Conservation (phyloP, 2,329 filamentous ascomycete species). For the Phoma sp. region DNA sequence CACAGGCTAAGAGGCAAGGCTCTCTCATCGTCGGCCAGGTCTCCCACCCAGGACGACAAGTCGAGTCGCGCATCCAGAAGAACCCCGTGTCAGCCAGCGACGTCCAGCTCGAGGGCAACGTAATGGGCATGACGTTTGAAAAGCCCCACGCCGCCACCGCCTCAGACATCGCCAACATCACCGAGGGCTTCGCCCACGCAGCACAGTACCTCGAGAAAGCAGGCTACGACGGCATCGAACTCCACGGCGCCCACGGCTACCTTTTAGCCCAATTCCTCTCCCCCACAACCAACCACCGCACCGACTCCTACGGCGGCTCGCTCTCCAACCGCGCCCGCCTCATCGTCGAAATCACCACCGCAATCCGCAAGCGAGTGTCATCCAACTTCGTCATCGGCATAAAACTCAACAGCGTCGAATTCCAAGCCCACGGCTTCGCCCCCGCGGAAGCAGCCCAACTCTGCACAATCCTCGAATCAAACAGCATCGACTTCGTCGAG, state of each 20-base stretch:
- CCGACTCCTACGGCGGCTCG: conserved; percentile 55
- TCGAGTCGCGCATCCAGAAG: conserved; percentile 53
- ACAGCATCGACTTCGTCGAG: conserved; percentile 65
- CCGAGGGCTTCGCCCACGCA: conserved; percentile 68
- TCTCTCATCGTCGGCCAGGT: conserved; percentile 67
- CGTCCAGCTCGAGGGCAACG: conserved; percentile 41
- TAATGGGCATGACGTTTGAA: conserved; percentile 59
- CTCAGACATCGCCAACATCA: conserved; percentile 63
- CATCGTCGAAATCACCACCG: conserved; percentile 51
- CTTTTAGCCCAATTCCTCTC: conserved; percentile 57
- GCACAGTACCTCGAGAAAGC: conserved; percentile 69
- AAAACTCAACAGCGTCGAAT: conserved; percentile 67
- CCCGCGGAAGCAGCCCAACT: conserved; percentile 60
- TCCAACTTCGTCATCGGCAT: conserved; percentile 59
- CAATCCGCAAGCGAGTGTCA: conserved; percentile 47
- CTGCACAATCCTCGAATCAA: conserved; percentile 58
- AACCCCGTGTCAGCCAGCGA: conserved; percentile 61
- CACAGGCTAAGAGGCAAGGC: conserved; percentile 63
- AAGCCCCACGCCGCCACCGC: conserved; percentile 62
- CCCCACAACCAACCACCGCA: conserved; percentile 52
- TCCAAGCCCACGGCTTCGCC: conserved; percentile 61
- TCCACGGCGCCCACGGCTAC: conserved; percentile 57
- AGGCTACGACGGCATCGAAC: conserved; percentile 62
- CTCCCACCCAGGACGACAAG: conserved; percentile 69
- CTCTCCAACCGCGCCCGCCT: conserved; percentile 53